These are phyloP conservation scores for Escallonia herrerae DNA, from an alignment of 129 eudicot species.

Conservation along the genomic window DNA sequence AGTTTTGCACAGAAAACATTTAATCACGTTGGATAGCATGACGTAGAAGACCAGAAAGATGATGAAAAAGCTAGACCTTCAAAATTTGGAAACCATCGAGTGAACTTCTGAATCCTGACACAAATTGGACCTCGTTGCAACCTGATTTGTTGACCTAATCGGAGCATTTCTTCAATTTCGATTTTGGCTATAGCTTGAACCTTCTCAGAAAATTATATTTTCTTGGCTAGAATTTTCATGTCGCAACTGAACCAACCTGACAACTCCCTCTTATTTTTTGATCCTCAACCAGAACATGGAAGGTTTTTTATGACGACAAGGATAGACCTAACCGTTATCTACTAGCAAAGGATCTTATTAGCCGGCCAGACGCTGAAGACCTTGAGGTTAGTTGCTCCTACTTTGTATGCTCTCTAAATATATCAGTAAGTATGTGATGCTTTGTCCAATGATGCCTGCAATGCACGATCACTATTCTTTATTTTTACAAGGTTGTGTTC, in stretches of 20 bases:
- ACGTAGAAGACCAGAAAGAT: too few species aligned
- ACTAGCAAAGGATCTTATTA: conserved; percentile 70
- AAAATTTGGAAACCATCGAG: neutral
- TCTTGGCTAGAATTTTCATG: too few species aligned
- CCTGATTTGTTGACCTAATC: too few species aligned
- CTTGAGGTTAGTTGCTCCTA: conserved; percentile 60
- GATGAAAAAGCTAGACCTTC: neutral
- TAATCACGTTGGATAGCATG: too few species aligned
- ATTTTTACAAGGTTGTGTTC: too few species aligned
- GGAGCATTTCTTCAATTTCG: too few species aligned
- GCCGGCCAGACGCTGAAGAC: conserved; percentile 89
- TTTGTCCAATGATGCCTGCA: too few species aligned
- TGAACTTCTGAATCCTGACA: neutral
- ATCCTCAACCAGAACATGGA: conserved; percentile 53
- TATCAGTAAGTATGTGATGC: too few species aligned
- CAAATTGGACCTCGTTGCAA: neutral
- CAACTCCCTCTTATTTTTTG: neutral
- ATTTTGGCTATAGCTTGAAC: too few species aligned
- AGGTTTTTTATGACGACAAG: conserved; percentile 90
- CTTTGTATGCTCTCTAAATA: neutral
- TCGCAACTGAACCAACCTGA: too few species aligned
- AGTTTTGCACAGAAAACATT: too few species aligned
- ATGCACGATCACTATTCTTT: too few species aligned
- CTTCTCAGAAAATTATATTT: neutral
- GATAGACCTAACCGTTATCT: conserved; percentile 80